These are phyloP conservation scores for Galeopsis tetrahit DNA, from an alignment of 257 asterid species.

Conservation along the genomic window DNA sequence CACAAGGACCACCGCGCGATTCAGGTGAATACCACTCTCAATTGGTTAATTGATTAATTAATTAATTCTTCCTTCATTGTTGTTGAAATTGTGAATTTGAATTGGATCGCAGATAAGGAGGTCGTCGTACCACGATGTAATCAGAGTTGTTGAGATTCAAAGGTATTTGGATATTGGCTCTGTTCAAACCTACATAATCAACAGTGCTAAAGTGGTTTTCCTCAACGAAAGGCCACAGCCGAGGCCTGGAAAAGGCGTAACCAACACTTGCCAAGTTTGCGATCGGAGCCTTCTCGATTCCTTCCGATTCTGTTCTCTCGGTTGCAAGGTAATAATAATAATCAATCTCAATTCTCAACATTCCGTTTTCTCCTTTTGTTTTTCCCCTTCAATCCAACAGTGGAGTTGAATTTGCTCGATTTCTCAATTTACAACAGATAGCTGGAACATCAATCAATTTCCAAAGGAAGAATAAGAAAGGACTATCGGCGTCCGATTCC, in stretches of 20 bases:
- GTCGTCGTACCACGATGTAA: conserved; percentile 92
- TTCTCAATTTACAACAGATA: conserved; percentile 44
- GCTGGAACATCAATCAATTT: conserved; percentile 65
- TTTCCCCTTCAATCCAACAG: too few species aligned
- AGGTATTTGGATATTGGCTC: conserved; percentile 71
- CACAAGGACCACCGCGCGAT: conserved; percentile 70
- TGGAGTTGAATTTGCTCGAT: conserved; percentile 15
- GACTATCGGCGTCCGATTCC: conserved; percentile 42
- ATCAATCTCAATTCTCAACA: not conserved
- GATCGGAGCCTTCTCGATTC: conserved; percentile 86
- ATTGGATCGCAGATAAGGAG: conserved; percentile 70
- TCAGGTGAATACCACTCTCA: conserved; percentile 45
- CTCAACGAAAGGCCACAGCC: conserved; percentile 92
- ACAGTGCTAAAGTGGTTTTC: conserved; percentile 89
- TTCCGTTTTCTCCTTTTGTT: too few species aligned
- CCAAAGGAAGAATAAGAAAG: conserved; percentile 43
- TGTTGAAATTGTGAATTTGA: not conserved
- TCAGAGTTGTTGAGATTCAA: conserved; percentile 84
- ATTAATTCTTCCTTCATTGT: not conserved
- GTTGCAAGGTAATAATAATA: conserved; percentile 67
- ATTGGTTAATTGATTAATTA: not conserved
- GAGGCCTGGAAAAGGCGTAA: conserved; percentile 88
- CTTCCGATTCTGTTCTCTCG: conserved; percentile 87
- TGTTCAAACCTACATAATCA: conserved; percentile 83
- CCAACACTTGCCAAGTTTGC: conserved; percentile 85